Base-by-base conservation (phyloP, 306 rosid genomes). In the Lagenaria siceraria region DNA sequence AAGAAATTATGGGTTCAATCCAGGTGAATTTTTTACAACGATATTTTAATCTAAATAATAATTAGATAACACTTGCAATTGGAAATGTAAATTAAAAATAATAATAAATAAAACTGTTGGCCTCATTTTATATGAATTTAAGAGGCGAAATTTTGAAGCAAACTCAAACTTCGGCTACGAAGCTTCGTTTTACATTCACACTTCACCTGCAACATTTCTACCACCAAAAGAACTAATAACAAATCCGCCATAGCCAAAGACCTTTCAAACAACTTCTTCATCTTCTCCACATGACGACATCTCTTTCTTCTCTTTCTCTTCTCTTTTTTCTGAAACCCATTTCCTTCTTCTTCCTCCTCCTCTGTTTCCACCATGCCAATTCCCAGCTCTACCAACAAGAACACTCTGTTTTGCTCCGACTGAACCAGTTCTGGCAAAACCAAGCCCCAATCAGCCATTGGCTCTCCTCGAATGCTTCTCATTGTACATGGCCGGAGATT, bases 401-500 rank as follows among this genome's bases (percentile, higher is more conserved):
- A 76, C 89, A 78, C 60, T 81, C 58, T 48, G 65, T 79, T 71
- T 80, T 93, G 0, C 48, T 93, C 21, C 81, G 78, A 65, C 55
- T 89, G 19, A 88, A 89, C 71, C 78, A 83, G 7, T 77, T 82
- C 68, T 77, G 88, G 80, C 21, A 81, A 25, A 75, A 88, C 51
- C 88, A 91, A 10, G 46, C 86, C 1, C 77, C 46, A 0, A 81
- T 90, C 27, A 77, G 73, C 66, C 86, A 82, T 12, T 90, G 96
- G 98, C 85, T 0, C 1, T 42, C 82, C 3, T 83, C 92, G 54
- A 83, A 84, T 78, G 14, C 78, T n/a, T 83, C 89, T 11, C 87
- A 88, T 25, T 93, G 96, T 65, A 36, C 81, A 35, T 93, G 89
- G 92, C 81, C 82, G 4, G 91, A 84, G 77, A 80, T 90, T 77